Evolutionary conservation across 2,329 filamentous ascomycete genomes (phyloP), one percentile per base, ranked within the genome.

Genomic region (Talaromyces sp.): DNA sequence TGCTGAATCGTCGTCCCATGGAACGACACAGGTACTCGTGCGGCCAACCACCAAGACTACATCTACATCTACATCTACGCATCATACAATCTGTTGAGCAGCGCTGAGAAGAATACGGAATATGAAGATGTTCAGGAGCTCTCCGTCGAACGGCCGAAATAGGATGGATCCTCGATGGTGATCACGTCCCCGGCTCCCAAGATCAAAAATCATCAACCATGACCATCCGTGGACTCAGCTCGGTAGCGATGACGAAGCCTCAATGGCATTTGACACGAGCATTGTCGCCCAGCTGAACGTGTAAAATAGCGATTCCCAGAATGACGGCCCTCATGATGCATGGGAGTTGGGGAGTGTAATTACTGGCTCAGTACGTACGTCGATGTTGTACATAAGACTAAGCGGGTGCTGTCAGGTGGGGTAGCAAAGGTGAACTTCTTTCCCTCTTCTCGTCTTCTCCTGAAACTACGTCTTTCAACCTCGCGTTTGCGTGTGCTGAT

Each of bases 401-500:
- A 22, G 52, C 7, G 5, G 48, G 48, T 10, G 14, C 24, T 52
- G 24, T 50, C 27, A 52, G 31, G 50, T 56, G 50, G 50, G 50
- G 50, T 27, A 10, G n/a, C 31, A 3, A 56, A 56, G n/a, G 16
- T 14, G 27, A 52, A 52, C 24, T 19, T 31, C 47, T 50, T 50
- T 31, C 16, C 22, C 19, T 16, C 13, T 16, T 48, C 9, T 24
- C 27, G 47, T 27, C 24, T 50, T 27, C 24, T 47, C 45, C 45
- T 54, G 27, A 54, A 22, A 22, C 22, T 33, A 54, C 48, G 48
- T n/a, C 27, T 35, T 19, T 19, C 16, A 35, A 35, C 50, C 16
- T 56, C 50, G 31, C 37, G 50, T 56, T 31, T 37, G 50, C 50
- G 31, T 37, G 50, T 37, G 50, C 50, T 56, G 50, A 56, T 56